Evolutionary conservation across 179 eudicot species (phyloP).

Genomic region (Silene vulgaris): DNA sequence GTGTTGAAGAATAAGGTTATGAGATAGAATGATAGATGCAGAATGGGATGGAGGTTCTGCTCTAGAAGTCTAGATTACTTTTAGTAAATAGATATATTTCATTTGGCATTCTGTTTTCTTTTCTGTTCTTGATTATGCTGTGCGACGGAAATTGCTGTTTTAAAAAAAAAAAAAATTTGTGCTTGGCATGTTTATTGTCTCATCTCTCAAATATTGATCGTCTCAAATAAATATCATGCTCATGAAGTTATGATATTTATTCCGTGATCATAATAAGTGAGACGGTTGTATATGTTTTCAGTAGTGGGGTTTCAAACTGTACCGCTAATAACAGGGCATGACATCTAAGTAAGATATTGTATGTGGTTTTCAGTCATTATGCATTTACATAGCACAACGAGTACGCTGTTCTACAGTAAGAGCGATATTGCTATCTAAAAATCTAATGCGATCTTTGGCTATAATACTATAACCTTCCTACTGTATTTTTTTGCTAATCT

Average conservation of each 20-base stretch:
- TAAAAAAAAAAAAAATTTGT: not conserved
- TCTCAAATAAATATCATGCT: too few species aligned
- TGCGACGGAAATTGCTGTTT: not conserved
- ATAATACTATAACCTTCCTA: constrained; percentile 3
- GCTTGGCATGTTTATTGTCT: constrained; percentile 1
- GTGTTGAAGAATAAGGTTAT: not conserved
- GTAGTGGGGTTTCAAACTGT: not conserved
- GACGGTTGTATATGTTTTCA: not conserved
- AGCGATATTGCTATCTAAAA: not conserved
- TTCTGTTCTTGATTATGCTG: too few species aligned
- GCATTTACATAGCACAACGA: constrained; percentile 4
- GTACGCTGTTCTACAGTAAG: not conserved
- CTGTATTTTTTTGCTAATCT: constrained; percentile 22
- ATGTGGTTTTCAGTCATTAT: constrained; percentile 11
- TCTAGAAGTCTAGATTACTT: not conserved
- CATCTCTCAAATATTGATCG: not conserved
- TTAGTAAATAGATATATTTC: too few species aligned
- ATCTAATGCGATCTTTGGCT: constrained; percentile 2
- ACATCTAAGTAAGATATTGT: not conserved
- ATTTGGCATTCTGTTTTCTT: too few species aligned
- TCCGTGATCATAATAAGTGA: not conserved
- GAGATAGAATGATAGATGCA: not conserved
- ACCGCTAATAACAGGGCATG: not conserved
- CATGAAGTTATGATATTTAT: not conserved
- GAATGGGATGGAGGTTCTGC: not conserved